phyloP scores from a whole-genome alignment of 1,284 basidiomycete genomes.

The Papiliotrema nemorosa region DNA sequence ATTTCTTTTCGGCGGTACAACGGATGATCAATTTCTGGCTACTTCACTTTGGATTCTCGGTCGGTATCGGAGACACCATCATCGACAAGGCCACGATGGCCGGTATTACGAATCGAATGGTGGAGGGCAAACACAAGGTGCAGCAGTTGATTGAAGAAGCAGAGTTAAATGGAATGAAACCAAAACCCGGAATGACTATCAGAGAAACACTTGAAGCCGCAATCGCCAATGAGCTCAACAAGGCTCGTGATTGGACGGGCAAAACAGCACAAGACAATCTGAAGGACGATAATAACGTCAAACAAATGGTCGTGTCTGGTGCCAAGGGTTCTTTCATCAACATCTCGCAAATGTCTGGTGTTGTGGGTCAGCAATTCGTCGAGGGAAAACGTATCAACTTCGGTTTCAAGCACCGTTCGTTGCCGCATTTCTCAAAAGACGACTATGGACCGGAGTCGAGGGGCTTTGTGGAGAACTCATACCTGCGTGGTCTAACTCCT shows the following conservation, averaged over 20 bases:
- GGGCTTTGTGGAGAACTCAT: constrained; percentile 99
- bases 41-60: constrained; percentile 97
- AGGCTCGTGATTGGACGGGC: constrained; percentile 93
- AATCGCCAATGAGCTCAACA: constrained; percentile 87
- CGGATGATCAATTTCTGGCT: constrained; percentile 98
- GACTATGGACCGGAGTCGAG: constrained; percentile 98
- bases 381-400: constrained; percentile 98
- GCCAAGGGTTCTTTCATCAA: constrained; percentile 99
- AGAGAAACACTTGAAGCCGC: constrained; percentile 96
- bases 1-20: constrained; percentile 91
- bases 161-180: constrained; percentile 75
- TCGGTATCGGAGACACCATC: constrained; percentile 98
- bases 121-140: constrained; percentile 74
- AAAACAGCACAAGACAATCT: constrained; percentile 91
- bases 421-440: constrained; percentile 98
- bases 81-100: constrained; percentile 86
- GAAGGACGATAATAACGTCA: constrained; percentile 99
- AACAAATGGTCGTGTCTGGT: constrained; percentile 99
- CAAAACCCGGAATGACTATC: constrained; percentile 95
- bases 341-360: constrained; percentile 99
- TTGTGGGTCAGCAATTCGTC: constrained; percentile 97
- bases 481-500: constrained; percentile 91
- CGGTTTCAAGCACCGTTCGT: constrained; percentile 92
- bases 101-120: constrained; percentile 79
- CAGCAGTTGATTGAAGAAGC: constrained; percentile 69